Evolutionary conservation across 805 yeast species (phyloP), one percentile per base, ranked within the genome.

Genomic region (Priceomyces haplophilus): DNA sequence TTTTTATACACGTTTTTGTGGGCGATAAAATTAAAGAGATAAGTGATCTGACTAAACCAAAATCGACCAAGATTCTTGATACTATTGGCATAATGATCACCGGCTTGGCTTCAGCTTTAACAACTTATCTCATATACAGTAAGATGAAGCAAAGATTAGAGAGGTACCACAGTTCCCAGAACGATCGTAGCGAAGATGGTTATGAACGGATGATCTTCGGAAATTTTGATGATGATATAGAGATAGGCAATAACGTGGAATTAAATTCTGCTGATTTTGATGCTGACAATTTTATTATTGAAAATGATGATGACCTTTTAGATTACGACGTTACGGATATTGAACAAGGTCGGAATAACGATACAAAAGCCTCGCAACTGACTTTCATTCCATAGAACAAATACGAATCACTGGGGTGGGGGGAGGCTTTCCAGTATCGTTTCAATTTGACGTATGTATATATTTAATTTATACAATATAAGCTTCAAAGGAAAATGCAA

Each of bases 21-120:
- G 97, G 97, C 4, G 74, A 80, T 40, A 81, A 87, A 44, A 57
- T 90, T 27, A 85, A 81, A 45, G 77, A 78, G 34, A 66, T 90
- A 40, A 91, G 93, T 2, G 78, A 79, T 41, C 62, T 55, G 12
- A 63, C 75, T 2, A 75, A 76, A 29, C 76, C 81, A 30, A 47
- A 69, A 3, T 55, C 71, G 1, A 67, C 83, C 2, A 76, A 76
- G 53, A 34, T 83, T n/a, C 66, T 85, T 7, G 91, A 88, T 57
- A 41, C 84, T 2, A 19, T 80, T 1, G 78, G 89, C 38, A 77
- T 89, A 1, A 3, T 78, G 0, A 47, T 84, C 3, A 80, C 97
- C 0, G 68, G 67, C 3, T 34, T 61, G 0, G 78, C 85, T 0
- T 73, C 88, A 4, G 64, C 75, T 0, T 45, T 68, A 7, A 83